These are phyloP conservation scores for Malassezia slooffiae DNA, from an alignment of 1,284 basidiomycete species.

Conservation along the genomic window DNA sequence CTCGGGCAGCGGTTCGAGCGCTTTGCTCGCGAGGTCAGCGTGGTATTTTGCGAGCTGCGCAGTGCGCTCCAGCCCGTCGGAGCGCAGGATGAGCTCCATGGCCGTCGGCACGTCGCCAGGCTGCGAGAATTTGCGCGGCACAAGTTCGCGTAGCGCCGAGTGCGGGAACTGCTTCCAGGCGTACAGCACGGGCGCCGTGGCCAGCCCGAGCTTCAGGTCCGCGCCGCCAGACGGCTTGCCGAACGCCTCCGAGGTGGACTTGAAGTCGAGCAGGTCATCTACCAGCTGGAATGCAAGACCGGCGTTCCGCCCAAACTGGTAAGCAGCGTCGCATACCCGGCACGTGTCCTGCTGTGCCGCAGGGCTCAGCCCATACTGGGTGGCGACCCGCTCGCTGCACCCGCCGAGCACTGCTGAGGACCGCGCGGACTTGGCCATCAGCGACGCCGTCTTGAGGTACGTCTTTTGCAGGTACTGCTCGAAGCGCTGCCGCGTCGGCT, in stretches of 20 bases:
- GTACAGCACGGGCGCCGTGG: constrained; percentile 85
- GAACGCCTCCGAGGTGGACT: constrained; percentile 56
- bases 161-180: constrained; percentile 71
- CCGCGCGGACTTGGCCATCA: constrained; percentile 87
- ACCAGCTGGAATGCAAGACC: constrained; percentile 68
- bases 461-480: constrained; percentile 82
- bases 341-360: constrained; percentile 14
- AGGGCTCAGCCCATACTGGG: constrained; percentile 1
- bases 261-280: constrained; percentile 82
- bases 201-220: constrained; percentile 73
- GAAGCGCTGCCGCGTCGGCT: constrained; percentile 57
- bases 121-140: constrained; percentile 68
- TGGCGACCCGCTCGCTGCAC: constrained; percentile 56
- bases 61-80: constrained; percentile 32
- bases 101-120: constrained; percentile 76
- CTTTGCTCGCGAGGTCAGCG: constrained; percentile 21
- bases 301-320: constrained; percentile 75
- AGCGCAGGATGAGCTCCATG: constrained; percentile 30
- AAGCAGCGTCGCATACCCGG: constrained; percentile 81
- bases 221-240: constrained; percentile 74
- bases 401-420: constrained; percentile 83
- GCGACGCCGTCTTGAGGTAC: constrained; percentile 87
- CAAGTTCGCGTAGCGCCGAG: constrained; percentile 60
- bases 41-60: constrained; percentile 37
- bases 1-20: constrained; percentile 25